Conservation (phyloP, 768 basidiomycete species). For the Pulveroboletus sp. region DNA sequence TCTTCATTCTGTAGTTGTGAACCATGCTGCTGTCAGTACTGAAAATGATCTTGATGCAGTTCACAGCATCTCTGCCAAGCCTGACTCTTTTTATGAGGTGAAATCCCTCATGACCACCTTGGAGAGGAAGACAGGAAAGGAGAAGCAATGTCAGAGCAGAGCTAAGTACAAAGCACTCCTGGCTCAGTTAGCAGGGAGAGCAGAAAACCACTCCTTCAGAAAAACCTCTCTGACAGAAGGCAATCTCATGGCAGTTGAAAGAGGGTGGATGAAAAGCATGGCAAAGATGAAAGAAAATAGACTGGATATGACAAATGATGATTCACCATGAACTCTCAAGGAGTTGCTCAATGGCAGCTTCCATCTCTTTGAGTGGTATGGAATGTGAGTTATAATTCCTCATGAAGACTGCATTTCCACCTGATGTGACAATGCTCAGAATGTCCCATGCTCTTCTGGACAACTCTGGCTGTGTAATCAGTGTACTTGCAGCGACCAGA, state of each 20-base stretch:
- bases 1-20: no score
- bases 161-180: background rate
- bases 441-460: background rate
- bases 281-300: accelerated
- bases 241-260: background rate
- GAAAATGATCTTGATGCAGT: no score
- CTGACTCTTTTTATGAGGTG: no score
- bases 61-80: no score
- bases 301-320: background rate
- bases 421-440: background rate
- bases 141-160: background rate
- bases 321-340: background rate
- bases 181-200: background rate
- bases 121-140: no score
- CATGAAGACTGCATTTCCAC: no score
- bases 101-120: no score
- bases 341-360: background rate
- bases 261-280: background rate
- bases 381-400: background rate
- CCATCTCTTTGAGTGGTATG: background rate
- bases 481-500: background rate
- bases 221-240: no score
- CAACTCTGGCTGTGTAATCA: background rate
- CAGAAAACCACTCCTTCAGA: no score
- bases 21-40: no score